A percentile compares a stretch with the other conserved stretches of the same genome.
These are phyloP conservation scores for Oryza punctata DNA, from an alignment of 176 grass and related monocot species.

Conservation along the genomic window DNA sequence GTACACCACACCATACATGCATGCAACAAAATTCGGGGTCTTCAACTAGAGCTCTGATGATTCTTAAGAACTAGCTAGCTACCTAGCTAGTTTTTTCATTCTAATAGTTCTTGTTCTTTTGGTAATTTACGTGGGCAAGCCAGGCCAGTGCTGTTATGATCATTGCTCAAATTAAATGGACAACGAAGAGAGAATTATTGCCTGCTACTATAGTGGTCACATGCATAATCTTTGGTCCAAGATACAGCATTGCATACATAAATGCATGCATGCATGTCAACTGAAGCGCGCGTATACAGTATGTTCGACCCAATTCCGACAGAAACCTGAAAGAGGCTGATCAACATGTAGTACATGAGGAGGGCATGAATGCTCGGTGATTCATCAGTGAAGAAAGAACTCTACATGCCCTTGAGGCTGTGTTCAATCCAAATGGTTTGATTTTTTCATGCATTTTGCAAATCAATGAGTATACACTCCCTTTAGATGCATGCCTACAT, in stretches of 20 bases:
- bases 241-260: not conserved
- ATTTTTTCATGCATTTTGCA: not conserved
- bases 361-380: not conserved
- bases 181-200: not conserved
- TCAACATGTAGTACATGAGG: too few relatives aligned
- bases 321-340: not conserved
- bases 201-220: not conserved
- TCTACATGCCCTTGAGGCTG: not conserved
- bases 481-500: not conserved
- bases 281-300: not conserved
- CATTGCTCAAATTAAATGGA: not conserved
- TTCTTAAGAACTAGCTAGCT: not conserved
- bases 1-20: not conserved
- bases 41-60: not conserved
- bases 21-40: not conserved
- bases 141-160: not conserved
- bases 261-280: too few relatives aligned
- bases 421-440: not conserved
- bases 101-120: not conserved
- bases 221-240: not conserved
- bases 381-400: not conserved
- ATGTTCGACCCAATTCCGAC: not conserved
- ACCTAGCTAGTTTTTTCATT: not conserved
- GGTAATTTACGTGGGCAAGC: not conserved
- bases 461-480: not conserved